A percentile compares a stretch with the other conserved stretches of the same genome.
phyloP scores from a whole-genome alignment of 2,329 filamentous ascomycete species.

The Pseudogymnoascus sp. region DNA sequence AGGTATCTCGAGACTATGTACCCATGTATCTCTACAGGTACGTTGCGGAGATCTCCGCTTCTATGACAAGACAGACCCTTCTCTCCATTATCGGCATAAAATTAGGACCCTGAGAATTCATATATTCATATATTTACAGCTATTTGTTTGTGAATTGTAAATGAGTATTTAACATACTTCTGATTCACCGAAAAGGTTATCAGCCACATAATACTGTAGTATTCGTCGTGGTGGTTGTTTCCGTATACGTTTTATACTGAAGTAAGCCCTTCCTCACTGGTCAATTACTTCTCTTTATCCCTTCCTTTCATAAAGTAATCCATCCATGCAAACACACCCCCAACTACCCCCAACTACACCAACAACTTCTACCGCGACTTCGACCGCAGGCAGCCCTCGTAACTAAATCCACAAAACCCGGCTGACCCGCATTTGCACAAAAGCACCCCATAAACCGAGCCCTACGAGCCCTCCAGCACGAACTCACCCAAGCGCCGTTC shows the following conservation, averaged over 20 bases:
- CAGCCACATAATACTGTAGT: not conserved
- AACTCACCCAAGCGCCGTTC: not conserved
- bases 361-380: not conserved
- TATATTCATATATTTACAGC: not conserved
- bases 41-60: not conserved
- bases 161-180: not conserved
- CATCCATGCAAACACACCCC: not conserved
- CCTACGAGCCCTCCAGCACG: constrained; percentile 2
- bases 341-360: not conserved
- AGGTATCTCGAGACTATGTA: not conserved
- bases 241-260: not conserved
- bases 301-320: not conserved
- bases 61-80: not conserved
- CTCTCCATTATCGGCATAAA: not conserved
- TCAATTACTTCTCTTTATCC: not conserved
- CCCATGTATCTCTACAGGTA: not conserved
- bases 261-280: not conserved
- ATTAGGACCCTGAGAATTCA: not conserved
- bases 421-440: constrained; percentile 2
- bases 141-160: not conserved
- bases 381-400: not conserved
- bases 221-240: not conserved
- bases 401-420: not conserved
- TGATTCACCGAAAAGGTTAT: not conserved
- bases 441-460: not conserved